Percentiles rank a stretch among this genome's conserved stretches.
phyloP scores from a whole-genome alignment of 1,284 basidiomycete species.

The Cerrena zonata region DNA sequence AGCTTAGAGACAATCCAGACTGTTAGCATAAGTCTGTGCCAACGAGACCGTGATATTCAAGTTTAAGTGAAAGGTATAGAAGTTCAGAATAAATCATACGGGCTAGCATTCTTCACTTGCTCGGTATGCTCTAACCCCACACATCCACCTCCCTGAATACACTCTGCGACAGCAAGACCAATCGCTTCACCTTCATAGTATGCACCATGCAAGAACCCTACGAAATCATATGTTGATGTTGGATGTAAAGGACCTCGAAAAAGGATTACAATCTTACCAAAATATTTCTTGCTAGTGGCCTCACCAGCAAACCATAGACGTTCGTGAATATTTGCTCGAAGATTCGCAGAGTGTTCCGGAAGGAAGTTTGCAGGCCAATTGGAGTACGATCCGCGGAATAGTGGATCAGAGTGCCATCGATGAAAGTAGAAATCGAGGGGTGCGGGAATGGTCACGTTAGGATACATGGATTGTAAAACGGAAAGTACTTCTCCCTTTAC shows the following conservation, averaged over 20 bases:
- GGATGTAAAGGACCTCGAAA: not conserved
- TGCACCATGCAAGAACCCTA: slow-evolving; percentile 34
- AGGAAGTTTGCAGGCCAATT: slow-evolving; percentile 63
- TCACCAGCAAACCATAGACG: slow-evolving; percentile 63
- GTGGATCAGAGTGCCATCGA: slow-evolving; percentile 50
- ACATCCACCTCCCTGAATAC: slow-evolving; percentile 20
- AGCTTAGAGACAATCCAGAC: no score
- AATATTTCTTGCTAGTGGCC: slow-evolving; percentile 54
- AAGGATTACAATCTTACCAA: slow-evolving; percentile 33
- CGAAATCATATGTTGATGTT: not conserved
- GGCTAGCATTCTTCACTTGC: slow-evolving; percentile 23
- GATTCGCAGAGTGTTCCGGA: slow-evolving; percentile 47
- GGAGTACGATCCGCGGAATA: slow-evolving; percentile 62
- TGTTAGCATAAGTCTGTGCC: no score
- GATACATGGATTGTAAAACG: slow-evolving; percentile 56
- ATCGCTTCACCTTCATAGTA: slow-evolving; percentile 30
- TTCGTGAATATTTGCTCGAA: slow-evolving; percentile 49
- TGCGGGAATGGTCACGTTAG: slow-evolving; percentile 43
- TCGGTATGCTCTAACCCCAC: slow-evolving; percentile 23
- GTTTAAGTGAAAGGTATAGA: not conserved
- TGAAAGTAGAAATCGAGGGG: slow-evolving; percentile 53
- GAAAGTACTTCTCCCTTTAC: slow-evolving; percentile 49
- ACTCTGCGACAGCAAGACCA: slow-evolving; percentile 20
- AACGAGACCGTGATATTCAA: no score
- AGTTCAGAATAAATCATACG: slow-evolving; percentile 13